Evolutionary conservation across 2,329 filamentous ascomycete species (phyloP), one percentile per base, ranked within the genome.

Genomic region (Talaromyces sp.): DNA sequence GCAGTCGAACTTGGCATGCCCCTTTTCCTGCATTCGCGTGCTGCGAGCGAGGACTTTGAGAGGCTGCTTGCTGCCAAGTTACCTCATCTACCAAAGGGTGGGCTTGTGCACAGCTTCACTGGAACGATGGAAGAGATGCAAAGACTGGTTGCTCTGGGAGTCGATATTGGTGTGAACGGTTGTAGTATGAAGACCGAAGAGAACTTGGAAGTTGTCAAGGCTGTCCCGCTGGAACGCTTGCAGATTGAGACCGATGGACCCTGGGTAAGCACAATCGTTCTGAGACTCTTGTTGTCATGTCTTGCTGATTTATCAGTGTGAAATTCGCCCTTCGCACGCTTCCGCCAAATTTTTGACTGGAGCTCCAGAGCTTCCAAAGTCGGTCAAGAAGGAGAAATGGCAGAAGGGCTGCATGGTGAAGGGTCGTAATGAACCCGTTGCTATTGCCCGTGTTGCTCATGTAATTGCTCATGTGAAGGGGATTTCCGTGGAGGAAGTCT

Each of bases 201-300:
- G 69, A 99, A 97, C 65, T 84, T 96, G 36, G 86, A 83, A 13
- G 92, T 97, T 2, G 91, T 97, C 10, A 85, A 82, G 57, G 83
- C 87, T 55, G 85, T 97, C 35, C 88, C 86, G 10, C 77, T 99
- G 10, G 86, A 92, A 51, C 78, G 87, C 42, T 73, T 99, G 49
- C 95, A 97, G 82, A 85, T 99, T 43, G 94, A 99, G 80, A 99
- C 94, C 0, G 94, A 99, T 70, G 94, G 94, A 2, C 94, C 94
- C 3, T 99, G 94, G 83, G 76, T 78, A 70, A 62, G 69, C 51
- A 5, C 27, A 24, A 30, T 9, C 24, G 4, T 22, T 3, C n/a
- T 14, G 8, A 16, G 5, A 16, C 11, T 11, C 1, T 17, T 10
- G 37, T 49, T 47, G 24, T 57, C 0, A 7, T 24, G 8, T 9